These are phyloP conservation scores for Leucoagaricus sp. DNA, from an alignment of 1,284 basidiomycete genomes.

Conservation along the genomic window DNA sequence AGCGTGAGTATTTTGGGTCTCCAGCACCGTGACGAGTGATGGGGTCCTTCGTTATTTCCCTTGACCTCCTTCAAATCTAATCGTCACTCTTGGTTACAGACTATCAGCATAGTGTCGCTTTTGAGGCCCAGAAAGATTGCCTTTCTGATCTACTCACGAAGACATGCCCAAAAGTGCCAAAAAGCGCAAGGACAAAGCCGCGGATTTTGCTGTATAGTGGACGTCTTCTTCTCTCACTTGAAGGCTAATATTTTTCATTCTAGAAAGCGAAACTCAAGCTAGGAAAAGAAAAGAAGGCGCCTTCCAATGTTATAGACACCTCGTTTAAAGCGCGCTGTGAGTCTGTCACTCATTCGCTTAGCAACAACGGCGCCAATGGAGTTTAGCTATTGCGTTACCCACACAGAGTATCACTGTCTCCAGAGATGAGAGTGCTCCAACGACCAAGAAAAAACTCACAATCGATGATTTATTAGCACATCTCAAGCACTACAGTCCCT, in stretches of 20 bases:
- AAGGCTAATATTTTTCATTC: neutral
- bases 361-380: slow-evolving; percentile 1
- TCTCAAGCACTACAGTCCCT: slow-evolving; percentile 82
- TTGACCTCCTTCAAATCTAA: neutral
- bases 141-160: neutral
- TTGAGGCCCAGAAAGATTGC: too few relatives aligned
- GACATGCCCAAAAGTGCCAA: slow-evolving; percentile 85
- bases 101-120: too few relatives aligned
- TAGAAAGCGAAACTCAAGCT: slow-evolving; percentile 97
- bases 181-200: slow-evolving; percentile 83
- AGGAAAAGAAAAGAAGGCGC: slow-evolving; percentile 87
- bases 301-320: slow-evolving; percentile 90
- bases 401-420: slow-evolving; percentile 72
- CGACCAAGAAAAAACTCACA: slow-evolving; percentile 76
- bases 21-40: neutral
- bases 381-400: slow-evolving; percentile 87
- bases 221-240: neutral
- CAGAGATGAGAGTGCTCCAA: slow-evolving; percentile 58
- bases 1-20: neutral
- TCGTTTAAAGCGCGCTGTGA: slow-evolving; percentile 92
- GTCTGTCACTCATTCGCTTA: slow-evolving; percentile 22
- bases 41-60: neutral
- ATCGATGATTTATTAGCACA: slow-evolving; percentile 81
- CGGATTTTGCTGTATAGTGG: slow-evolving; percentile 80
- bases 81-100: neutral